Base-by-base conservation (phyloP, 2,329 filamentous ascomycete species). In the Acephala macrosclerotiorum region DNA sequence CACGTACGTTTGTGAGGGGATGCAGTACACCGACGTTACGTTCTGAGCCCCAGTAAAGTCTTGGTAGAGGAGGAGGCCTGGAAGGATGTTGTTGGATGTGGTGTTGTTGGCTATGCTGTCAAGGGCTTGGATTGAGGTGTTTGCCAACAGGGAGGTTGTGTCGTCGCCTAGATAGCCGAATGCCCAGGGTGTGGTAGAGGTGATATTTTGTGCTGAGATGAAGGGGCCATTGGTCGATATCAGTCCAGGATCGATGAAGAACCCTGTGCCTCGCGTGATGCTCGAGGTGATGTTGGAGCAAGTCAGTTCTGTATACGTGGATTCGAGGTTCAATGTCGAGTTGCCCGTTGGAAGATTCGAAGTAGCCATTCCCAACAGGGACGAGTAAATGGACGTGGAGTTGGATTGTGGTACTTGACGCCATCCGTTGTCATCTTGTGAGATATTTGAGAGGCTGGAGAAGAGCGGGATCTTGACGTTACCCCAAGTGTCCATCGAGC, bases 391-490 rank as follows among this genome's bases (percentile, higher is more conserved):
- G 2, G 63, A 47, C 3, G 49, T 47, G 33, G 59, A 68, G 29
- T 64, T 60, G 12, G 5, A 22, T 53, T 45, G 18, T 3, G 68
- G 66, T 7, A 70, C 51, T 18, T 59, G 42, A 16, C 38, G 61
- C 69, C 70, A 72, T 12, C 71, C 71, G 38, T 71, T 65, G 7
- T 51, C 56, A 40, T 70, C 68, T 42, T 64, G 9, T 1, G 45
- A 25, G 11, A 70, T 47, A 22, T 67, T 65, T 6, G 60, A 55
- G 20, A 73, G 60, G 22, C 38, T 62, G 1, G 71, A 70, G 16
- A 70, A 66, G 7, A 66, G 36, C 1, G 71, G 71, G 29, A 73
- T 72, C 33, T 70, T 73, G 58, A 72, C 64, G 35, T 72, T 71
- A 1, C 69, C 67, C 60, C 64, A 72, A 5, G 68, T 35, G 64